These are phyloP conservation scores for Polychaeton citri DNA, from an alignment of 2,329 filamentous ascomycete species.

Conservation along the genomic window DNA sequence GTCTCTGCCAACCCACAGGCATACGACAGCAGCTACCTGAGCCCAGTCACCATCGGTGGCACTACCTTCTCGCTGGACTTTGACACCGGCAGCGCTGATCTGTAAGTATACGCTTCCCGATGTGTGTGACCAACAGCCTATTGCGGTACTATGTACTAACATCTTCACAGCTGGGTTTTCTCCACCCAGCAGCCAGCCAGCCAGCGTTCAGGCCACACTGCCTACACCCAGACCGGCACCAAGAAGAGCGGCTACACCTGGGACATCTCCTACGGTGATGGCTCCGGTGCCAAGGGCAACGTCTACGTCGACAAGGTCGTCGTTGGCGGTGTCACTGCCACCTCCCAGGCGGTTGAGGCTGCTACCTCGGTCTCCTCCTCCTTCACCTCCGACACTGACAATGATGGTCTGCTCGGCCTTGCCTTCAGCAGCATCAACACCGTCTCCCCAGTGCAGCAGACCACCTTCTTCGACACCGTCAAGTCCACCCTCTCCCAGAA, in stretches of 20 bases:
- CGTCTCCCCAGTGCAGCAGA: conserved; percentile 36
- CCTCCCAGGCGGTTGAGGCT: conserved; percentile 51
- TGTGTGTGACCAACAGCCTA: no score
- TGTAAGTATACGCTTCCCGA: conserved; percentile 34
- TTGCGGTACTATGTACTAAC: background rate
- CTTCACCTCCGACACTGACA: conserved; percentile 39
- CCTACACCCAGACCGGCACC: conserved; percentile 42
- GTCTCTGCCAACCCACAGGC: conserved; percentile 26
- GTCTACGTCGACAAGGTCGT: conserved; percentile 54
- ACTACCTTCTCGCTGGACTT: conserved; percentile 54
- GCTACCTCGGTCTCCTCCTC: conserved; percentile 43
- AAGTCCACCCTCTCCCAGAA: conserved; percentile 36
- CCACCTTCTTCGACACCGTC: conserved; percentile 49
- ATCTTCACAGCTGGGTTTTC: conserved; percentile 47
- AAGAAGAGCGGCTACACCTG: conserved; percentile 39
- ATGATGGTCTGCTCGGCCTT: conserved; percentile 48
- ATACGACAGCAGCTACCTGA: conserved; percentile 28
- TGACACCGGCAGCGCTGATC: conserved; percentile 56
- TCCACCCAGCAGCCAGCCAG: conserved; percentile 41
- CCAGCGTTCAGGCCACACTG: conserved; percentile 39
- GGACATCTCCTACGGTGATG: conserved; percentile 53
- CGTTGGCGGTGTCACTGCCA: conserved; percentile 46
- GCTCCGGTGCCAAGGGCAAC: conserved; percentile 46
- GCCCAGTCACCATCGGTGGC: conserved; percentile 49
- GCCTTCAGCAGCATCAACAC: conserved; percentile 49